A percentile compares a stretch with the other conserved stretches of the same genome.
These are phyloP conservation scores for Calonectria hawksworthii DNA, from an alignment of 2,329 filamentous ascomycete species.

Conservation along the genomic window DNA sequence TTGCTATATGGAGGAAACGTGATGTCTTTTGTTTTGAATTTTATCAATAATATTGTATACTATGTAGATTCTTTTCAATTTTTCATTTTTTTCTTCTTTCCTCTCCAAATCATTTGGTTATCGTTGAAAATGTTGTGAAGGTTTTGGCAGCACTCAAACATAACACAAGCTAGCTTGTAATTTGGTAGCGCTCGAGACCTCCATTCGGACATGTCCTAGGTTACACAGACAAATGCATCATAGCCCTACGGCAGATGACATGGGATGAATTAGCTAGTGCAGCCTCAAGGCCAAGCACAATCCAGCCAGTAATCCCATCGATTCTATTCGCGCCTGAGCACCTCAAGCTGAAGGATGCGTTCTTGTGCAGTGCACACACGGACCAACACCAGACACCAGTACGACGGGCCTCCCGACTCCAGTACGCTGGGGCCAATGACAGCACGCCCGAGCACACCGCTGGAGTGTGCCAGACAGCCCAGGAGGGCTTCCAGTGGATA, in stretches of 20 bases:
- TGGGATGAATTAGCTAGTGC: neutral
- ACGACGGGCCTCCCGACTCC: neutral
- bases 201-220: neutral
- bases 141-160: too few relatives aligned
- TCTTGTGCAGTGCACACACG: neutral
- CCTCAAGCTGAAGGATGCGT: neutral
- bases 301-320: neutral
- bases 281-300: neutral
- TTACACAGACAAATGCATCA: neutral
- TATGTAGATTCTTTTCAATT: too few relatives aligned
- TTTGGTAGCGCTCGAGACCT: neutral
- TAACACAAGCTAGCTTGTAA: neutral
- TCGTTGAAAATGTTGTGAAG: neutral
- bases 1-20: neutral
- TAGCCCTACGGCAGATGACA: too few relatives aligned
- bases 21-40: neutral
- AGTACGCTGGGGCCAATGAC: neutral
- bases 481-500: neutral
- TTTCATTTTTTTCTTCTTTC: too few relatives aligned
- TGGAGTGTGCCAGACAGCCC: neutral
- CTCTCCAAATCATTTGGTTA: too few relatives aligned
- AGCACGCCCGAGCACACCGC: neutral
- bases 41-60: fast-evolving
- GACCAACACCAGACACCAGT: neutral
- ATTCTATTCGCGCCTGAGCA: neutral